Evolutionary conservation across 441 rosid species (phyloP).

Genomic region (Cnidoscolus chayamansa): DNA sequence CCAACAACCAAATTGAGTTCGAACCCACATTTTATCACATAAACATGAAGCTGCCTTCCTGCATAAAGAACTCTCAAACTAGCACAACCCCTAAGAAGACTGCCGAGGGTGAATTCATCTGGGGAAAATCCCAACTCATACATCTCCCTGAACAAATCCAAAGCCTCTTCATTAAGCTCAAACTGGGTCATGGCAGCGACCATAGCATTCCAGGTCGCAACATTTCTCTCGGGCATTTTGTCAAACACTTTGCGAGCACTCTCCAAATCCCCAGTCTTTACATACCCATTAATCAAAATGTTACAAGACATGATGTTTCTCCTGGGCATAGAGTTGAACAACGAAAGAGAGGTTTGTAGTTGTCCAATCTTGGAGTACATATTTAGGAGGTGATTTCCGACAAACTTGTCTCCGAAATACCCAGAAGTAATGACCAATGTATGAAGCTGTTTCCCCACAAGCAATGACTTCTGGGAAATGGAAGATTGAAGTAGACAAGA

Average conservation of each 20-base stretch:
- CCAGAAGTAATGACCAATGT: conserved; percentile 62
- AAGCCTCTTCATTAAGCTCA: conserved; percentile 63
- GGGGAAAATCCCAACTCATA: conserved; percentile 46
- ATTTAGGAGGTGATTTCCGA: conserved; percentile 68
- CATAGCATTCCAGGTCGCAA: conserved; percentile 80
- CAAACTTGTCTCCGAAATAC: conserved; percentile 47
- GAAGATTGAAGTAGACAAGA: conserved; percentile 59
- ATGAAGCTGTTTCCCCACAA: conserved; percentile 60
- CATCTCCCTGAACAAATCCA: conserved; percentile 57
- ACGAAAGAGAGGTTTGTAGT: conserved; percentile 34
- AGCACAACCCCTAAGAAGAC: conserved; percentile 77
- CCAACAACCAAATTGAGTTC: conserved; percentile 56
- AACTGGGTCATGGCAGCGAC: conserved; percentile 55
- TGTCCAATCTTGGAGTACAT: conserved; percentile 65
- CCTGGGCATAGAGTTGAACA: conserved; percentile 46
- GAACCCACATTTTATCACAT: conserved; percentile 52
- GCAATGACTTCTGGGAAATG: conserved; percentile 35
- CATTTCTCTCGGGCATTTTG: conserved; percentile 61
- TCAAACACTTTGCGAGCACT: conserved; percentile 68
- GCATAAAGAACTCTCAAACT: conserved; percentile 43
- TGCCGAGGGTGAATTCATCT: conserved; percentile 67
- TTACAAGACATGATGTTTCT: conserved; percentile 73
- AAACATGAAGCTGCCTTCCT: conserved; percentile 67
- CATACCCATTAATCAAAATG: conserved; percentile 58
- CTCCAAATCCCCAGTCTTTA: conserved; percentile 47